A percentile compares a stretch with the other conserved stretches of the same genome.
Evolutionary conservation across 2,329 filamentous ascomycete species (phyloP).

Genomic region (Hypoxylon sp.): DNA sequence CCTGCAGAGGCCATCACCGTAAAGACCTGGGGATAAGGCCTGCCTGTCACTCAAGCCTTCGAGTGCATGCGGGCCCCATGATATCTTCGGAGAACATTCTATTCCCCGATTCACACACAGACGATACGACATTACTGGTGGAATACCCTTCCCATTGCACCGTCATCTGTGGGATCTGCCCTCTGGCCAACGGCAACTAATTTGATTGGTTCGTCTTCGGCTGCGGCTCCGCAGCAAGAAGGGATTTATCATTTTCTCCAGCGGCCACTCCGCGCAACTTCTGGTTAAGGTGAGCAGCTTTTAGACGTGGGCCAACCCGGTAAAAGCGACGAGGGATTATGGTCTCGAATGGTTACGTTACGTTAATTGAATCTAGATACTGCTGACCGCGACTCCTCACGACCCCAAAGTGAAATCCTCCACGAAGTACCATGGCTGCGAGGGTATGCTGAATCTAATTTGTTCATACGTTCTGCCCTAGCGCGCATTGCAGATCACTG

Average conservation of each 20-base stretch:
- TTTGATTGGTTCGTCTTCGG: constrained; percentile 31
- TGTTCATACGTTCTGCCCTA: constrained; percentile 25
- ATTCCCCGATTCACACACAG: constrained; percentile 42
- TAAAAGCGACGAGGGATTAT: constrained; percentile 18
- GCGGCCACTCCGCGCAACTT: constrained; percentile 32
- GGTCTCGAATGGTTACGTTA: constrained; percentile 35
- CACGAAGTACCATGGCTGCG: constrained; percentile 8
- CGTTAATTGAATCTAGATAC: constrained; percentile 39
- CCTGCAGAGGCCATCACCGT: constrained; percentile 42
- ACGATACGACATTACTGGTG: constrained; percentile 34
- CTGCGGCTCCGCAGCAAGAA: constrained; percentile 46
- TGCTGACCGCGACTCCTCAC: constrained; percentile 23
- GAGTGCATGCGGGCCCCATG: constrained; percentile 32
- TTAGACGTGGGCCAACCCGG: constrained; percentile 18
- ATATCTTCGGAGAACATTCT: constrained; percentile 39
- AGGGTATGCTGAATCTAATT: constrained; percentile 24
- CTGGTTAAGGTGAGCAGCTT: constrained; percentile 32
- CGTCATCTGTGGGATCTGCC: constrained; percentile 44
- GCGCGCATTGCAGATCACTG: constrained; percentile 41
- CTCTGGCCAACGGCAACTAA: constrained; percentile 19
- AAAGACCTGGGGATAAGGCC: constrained; percentile 36
- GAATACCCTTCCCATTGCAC: constrained; percentile 32
- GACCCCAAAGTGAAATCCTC: constrained; percentile 34
- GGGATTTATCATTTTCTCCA: constrained; percentile 38
- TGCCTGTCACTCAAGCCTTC: constrained; percentile 31